These are phyloP conservation scores for Hypoxylon sp. DNA, from an alignment of 2,329 filamentous ascomycete genomes.

Conservation along the genomic window DNA sequence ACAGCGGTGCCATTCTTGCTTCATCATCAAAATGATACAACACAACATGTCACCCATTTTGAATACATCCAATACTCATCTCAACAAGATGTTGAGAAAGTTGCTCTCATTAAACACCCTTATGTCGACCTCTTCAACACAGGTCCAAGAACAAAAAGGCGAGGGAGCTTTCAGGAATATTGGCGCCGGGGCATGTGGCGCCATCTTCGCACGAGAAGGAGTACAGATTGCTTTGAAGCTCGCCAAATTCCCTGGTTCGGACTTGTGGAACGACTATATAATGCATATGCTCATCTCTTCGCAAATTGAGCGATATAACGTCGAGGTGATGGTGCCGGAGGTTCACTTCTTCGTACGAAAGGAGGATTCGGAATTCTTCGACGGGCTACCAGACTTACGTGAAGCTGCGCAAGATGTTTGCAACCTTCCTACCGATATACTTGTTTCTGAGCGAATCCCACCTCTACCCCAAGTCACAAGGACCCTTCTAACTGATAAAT, in stretches of 20 bases:
- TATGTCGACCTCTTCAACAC: background rate
- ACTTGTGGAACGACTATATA: conserved; percentile 16
- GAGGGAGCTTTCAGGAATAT: conserved; percentile 8
- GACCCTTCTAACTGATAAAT: conserved; percentile 12
- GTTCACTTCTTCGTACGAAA: conserved; percentile 11
- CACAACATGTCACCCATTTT: no score
- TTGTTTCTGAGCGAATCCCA: conserved; percentile 10
- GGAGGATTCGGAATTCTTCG: background rate
- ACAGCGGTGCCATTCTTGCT: no score
- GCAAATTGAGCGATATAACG: background rate
- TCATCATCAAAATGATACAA: no score
- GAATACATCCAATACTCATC: no score
- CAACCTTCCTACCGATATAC: conserved; percentile 11
- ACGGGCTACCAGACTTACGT: background rate
- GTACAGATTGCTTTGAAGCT: conserved; percentile 9
- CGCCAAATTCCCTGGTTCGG: background rate
- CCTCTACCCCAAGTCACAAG: conserved; percentile 7
- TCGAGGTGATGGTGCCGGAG: background rate
- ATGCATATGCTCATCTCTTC: conserved; percentile 18
- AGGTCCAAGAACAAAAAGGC: background rate
- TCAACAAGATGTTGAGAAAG: no score
- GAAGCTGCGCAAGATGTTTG: background rate
- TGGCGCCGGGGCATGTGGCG: conserved; percentile 15
- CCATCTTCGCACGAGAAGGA: conserved; percentile 6
- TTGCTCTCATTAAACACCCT: background rate